These are phyloP conservation scores for Paraphoma sp. DNA, from an alignment of 2,329 filamentous ascomycete genomes.

Conservation along the genomic window DNA sequence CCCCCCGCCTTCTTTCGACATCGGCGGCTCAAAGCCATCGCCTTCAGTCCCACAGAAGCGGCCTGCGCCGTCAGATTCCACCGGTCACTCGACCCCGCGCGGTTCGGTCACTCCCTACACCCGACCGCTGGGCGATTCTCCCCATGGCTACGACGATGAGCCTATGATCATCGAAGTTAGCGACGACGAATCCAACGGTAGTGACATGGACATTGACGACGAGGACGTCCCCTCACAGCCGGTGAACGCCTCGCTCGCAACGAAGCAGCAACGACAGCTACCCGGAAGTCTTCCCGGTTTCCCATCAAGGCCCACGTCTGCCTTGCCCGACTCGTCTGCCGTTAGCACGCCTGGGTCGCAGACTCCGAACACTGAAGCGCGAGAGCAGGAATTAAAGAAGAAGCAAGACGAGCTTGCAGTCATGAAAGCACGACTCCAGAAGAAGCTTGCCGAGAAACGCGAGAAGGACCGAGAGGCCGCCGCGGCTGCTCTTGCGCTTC, in stretches of 20 bases:
- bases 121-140: constrained; percentile 67
- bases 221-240: constrained; percentile 55
- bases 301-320: constrained; percentile 32
- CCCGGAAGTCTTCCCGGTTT: constrained; percentile 28
- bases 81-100: constrained; percentile 57
- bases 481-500: constrained; percentile 5
- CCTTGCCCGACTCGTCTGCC: constrained; percentile 28
- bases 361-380: constrained; percentile 46
- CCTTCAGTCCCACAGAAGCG: constrained; percentile 55
- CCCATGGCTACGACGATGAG: constrained; percentile 57
- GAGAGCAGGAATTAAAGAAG: constrained; percentile 51
- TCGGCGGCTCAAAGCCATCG: constrained; percentile 8
- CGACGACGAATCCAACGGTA: constrained; percentile 69
- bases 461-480: constrained; percentile 25
- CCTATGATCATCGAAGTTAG: constrained; percentile 84
- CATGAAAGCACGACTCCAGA: constrained; percentile 35
- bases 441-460: constrained; percentile 33
- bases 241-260: constrained; percentile 2
- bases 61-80: constrained; percentile 73
- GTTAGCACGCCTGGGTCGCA: constrained; percentile 44
- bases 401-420: constrained; percentile 60
- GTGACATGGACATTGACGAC: constrained; percentile 69
- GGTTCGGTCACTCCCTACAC: constrained; percentile 53
- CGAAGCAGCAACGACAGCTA: constrained; percentile 9
- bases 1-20: constrained; percentile 14